These are phyloP conservation scores for Galerina marginata DNA, from an alignment of 768 basidiomycete genomes.

Conservation along the genomic window DNA sequence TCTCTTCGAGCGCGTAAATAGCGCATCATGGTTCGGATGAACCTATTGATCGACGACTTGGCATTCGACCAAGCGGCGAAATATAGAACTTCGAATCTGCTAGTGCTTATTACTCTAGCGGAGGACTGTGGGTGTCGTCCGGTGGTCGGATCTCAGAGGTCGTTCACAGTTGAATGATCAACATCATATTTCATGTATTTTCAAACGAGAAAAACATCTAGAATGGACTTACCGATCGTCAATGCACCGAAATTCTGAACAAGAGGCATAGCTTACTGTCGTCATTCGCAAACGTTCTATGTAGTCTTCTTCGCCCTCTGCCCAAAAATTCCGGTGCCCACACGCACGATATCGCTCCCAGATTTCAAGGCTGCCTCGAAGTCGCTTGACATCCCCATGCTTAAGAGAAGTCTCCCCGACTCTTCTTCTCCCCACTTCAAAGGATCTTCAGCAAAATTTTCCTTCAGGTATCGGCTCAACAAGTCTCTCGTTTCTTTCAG, in stretches of 20 bases:
- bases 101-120: not conserved
- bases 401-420: conserved; percentile 61
- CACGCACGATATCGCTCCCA: conserved; percentile 88
- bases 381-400: conserved; percentile 98
- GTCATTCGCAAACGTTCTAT: conserved; percentile 3
- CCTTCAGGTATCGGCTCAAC: conserved; percentile 52
- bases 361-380: conserved; percentile 85
- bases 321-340: conserved; percentile 92
- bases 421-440: conserved; percentile 53
- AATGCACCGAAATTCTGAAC: too few relatives aligned
- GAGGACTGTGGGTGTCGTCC: not conserved
- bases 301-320: conserved; percentile 59
- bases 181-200: too few relatives aligned
- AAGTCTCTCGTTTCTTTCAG: conserved; percentile 68
- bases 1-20: conserved; percentile 15
- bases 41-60: conserved; percentile 1
- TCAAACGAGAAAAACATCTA: too few relatives aligned
- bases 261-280: not conserved
- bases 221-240: too few relatives aligned
- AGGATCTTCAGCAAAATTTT: conserved; percentile 26
- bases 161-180: too few relatives aligned
- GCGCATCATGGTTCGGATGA: conserved; percentile 22
- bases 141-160: too few relatives aligned
- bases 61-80: not conserved
- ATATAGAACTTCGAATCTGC: not conserved